Evolutionary conservation across 768 basidiomycete genomes (phyloP).

Genomic region (Rubroboletus pulcherrimus): DNA sequence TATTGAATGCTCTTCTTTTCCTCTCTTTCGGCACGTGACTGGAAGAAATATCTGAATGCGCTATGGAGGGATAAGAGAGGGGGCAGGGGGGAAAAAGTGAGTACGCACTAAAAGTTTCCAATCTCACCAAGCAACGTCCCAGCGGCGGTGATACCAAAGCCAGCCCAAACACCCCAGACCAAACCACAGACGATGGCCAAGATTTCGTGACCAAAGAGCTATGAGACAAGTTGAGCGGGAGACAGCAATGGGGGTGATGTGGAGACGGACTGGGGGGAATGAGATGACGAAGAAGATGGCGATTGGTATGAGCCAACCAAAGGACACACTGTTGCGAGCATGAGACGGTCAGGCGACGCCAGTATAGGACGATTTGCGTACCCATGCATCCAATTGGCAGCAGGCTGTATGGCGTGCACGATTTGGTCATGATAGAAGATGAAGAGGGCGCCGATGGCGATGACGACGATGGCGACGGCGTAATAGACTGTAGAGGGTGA

Average conservation of each 20-base stretch:
- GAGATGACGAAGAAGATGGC: slow-evolving; percentile 79
- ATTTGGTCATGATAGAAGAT: slow-evolving; percentile 63
- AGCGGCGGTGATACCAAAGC: slow-evolving; percentile 82
- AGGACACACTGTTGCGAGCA: slow-evolving; percentile 37
- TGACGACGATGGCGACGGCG: slow-evolving; percentile 42
- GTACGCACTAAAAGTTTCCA: slow-evolving; percentile 78
- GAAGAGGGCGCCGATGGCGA: slow-evolving; percentile 50
- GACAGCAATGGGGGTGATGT: background rate
- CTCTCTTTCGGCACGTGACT: slow-evolving; percentile 69
- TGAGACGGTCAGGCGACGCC: background rate
- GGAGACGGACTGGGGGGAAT: slow-evolving; percentile 65
- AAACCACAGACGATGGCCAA: slow-evolving; percentile 84
- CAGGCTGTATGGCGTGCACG: slow-evolving; percentile 43
- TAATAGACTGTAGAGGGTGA: slow-evolving; percentile 41
- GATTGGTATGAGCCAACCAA: slow-evolving; percentile 78
- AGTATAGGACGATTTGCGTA: slow-evolving; percentile 16
- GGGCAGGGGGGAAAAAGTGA: background rate
- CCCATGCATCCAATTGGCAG: slow-evolving; percentile 44
- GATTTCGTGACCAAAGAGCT: slow-evolving; percentile 92
- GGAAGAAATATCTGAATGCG: slow-evolving; percentile 81
- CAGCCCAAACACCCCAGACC: slow-evolving; percentile 85
- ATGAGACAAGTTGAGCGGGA: slow-evolving; percentile 7
- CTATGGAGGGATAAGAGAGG: slow-evolving; percentile 34
- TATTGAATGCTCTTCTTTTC: slow-evolving; percentile 57
- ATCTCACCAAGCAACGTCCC: slow-evolving; percentile 85